Evolutionary conservation across 495 filamentous ascomycete species (phyloP).

Genomic region (Penicillium ochrochloron): DNA sequence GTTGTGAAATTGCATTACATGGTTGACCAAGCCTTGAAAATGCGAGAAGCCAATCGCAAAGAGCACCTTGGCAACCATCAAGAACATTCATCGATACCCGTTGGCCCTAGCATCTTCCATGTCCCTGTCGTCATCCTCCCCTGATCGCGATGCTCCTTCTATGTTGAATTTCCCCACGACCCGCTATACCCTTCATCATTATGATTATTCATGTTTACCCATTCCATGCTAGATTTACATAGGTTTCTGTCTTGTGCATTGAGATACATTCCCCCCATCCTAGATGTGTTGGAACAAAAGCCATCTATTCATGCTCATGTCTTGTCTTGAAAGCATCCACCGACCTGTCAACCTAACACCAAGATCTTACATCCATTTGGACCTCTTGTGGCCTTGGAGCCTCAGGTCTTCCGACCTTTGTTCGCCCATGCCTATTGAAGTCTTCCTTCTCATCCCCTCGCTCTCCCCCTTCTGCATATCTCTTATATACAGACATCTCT

Average conservation of each 20-base stretch:
- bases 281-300: conserved; percentile 11
- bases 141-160: conserved; percentile 15
- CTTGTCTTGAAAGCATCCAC: background rate
- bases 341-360: background rate
- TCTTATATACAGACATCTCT: background rate
- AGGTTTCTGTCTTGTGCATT: background rate
- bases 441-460: background rate
- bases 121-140: conserved; percentile 37
- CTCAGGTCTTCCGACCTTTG: background rate
- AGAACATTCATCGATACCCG: conserved; percentile 6
- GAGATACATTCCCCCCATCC: background rate
- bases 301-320: background rate
- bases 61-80: conserved; percentile 15
- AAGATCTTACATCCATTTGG: background rate
- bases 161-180: conserved; percentile 2
- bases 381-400: background rate
- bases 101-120: conserved; percentile 32
- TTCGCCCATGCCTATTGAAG: background rate
- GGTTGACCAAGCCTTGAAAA: conserved; percentile 34
- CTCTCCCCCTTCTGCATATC: background rate
- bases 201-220: background rate
- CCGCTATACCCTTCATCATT: conserved; percentile 9
- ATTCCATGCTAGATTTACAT: conserved; percentile 6
- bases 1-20: conserved; percentile 33
- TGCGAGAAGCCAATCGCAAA: conserved; percentile 33